Evolutionary conservation across 2,329 filamentous ascomycete species (phyloP).

Genomic region (Trichoderma polysporum): DNA sequence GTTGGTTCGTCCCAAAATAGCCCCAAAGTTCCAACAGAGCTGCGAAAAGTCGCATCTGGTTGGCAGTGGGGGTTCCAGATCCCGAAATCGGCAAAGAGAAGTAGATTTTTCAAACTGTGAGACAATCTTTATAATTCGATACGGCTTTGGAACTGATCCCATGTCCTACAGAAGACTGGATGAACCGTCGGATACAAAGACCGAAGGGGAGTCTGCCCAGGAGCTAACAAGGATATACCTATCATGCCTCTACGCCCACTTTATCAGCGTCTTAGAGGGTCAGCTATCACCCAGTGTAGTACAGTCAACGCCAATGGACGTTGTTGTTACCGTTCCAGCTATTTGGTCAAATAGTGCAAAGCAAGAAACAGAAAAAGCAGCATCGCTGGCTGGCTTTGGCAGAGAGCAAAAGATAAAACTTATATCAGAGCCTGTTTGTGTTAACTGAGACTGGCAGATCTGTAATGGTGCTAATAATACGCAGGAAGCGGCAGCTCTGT

Average conservation of each 20-base stretch:
- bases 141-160: background rate
- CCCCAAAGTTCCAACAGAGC: conserved; percentile 50
- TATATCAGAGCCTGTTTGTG: conserved; percentile 48
- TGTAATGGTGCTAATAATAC: conserved; percentile 6
- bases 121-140: conserved; percentile 22
- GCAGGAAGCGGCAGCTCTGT: conserved; percentile 52
- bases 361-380: conserved; percentile 45
- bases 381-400: conserved; percentile 41
- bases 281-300: conserved; percentile 44
- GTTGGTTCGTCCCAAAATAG: conserved; percentile 34
- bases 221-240: conserved; percentile 45
- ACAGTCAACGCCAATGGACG: conserved; percentile 48
- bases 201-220: conserved; percentile 37
- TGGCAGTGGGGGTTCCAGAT: conserved; percentile 54
- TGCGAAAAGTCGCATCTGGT: conserved; percentile 42
- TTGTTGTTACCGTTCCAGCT: conserved; percentile 57
- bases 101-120: conserved; percentile 50
- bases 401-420: conserved; percentile 45
- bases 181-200: conserved; percentile 32
- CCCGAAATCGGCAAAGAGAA: conserved; percentile 40
- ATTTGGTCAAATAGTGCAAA: conserved; percentile 59
- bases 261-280: conserved; percentile 44
- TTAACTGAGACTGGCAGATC: background rate
- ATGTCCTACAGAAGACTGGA: conserved; percentile 35
- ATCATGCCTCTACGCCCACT: conserved; percentile 48